phyloP scores from a whole-genome alignment of 495 filamentous ascomycete species.

The Neurospora sp. region DNA sequence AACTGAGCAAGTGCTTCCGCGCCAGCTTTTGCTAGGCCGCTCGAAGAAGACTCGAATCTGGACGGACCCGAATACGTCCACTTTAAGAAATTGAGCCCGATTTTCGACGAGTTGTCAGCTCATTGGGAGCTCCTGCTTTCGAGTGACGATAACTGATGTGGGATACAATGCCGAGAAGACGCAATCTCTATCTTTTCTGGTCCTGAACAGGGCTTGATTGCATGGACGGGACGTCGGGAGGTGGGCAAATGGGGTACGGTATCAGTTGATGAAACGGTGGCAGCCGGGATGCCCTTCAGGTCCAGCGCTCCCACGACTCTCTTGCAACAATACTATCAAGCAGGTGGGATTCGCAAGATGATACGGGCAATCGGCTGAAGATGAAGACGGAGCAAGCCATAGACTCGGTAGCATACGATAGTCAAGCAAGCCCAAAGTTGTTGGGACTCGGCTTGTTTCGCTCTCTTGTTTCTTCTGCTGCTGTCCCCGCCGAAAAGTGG shows the following conservation, averaged over 20 bases:
- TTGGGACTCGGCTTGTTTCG: not conserved
- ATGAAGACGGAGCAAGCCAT: not conserved
- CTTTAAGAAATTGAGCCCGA: not conserved
- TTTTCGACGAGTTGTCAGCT: not conserved
- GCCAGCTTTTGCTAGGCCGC: not conserved
- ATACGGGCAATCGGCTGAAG: not conserved
- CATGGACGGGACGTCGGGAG: not conserved
- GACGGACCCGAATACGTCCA: not conserved
- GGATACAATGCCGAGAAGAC: not conserved
- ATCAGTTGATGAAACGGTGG: not conserved
- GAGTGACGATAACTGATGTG: not conserved
- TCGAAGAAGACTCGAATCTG: not conserved
- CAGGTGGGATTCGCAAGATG: not conserved
- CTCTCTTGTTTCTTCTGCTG: not conserved
- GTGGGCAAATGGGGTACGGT: not conserved
- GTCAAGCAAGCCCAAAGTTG: not conserved
- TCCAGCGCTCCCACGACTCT: not conserved
- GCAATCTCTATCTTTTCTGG: not conserved
- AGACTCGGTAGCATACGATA: not conserved
- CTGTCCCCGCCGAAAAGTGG: not conserved
- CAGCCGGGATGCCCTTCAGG: not conserved
- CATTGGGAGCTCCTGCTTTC: not conserved
- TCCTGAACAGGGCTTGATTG: not conserved
- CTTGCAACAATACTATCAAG: not conserved
- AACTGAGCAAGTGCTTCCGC: not conserved